Percentiles rank a stretch among this genome's conserved stretches.
phyloP scores from a whole-genome alignment of 2,329 filamentous ascomycete genomes.

The Hypocrella siamensis region DNA sequence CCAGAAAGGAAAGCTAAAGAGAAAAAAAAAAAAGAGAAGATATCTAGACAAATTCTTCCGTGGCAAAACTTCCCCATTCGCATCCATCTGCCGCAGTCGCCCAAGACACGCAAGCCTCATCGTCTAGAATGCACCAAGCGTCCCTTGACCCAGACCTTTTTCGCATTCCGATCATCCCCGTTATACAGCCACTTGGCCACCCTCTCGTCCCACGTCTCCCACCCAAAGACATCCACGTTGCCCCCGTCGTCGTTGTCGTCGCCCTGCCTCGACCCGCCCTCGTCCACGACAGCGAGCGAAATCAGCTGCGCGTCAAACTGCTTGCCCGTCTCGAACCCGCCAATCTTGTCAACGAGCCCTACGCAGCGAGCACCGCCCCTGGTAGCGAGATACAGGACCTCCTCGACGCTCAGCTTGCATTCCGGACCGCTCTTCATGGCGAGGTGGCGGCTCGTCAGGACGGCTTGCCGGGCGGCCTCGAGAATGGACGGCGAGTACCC shows the following conservation, averaged over 20 bases:
- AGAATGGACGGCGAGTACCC: conserved; percentile 74
- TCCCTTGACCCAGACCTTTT: conserved; percentile 78
- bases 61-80: too few species aligned
- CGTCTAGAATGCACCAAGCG: conserved; percentile 53
- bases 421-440: conserved; percentile 37
- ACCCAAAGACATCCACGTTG: conserved; percentile 78
- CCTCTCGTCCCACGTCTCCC: conserved; percentile 74
- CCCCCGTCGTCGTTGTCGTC: conserved; percentile 26
- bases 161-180: conserved; percentile 84
- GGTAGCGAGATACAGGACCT: conserved; percentile 76
- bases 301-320: conserved; percentile 86
- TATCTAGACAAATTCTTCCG: too few species aligned
- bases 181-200: conserved; percentile 91
- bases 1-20: too few species aligned
- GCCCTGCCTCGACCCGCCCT: conserved; percentile 12
- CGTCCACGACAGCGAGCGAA: conserved; percentile 36
- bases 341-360: conserved; percentile 55
- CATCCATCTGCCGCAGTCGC: neutral
- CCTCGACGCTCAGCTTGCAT: conserved; percentile 64
- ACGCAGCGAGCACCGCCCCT: conserved; percentile 74
- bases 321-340: conserved; percentile 74
- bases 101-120: conserved; percentile 1
- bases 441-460: conserved; percentile 60
- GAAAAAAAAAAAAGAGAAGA: too few species aligned
- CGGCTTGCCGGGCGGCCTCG: conserved; percentile 68